Base-by-base conservation (phyloP, 148 eudicot genomes). In the Rhododendron mucronatum region DNA sequence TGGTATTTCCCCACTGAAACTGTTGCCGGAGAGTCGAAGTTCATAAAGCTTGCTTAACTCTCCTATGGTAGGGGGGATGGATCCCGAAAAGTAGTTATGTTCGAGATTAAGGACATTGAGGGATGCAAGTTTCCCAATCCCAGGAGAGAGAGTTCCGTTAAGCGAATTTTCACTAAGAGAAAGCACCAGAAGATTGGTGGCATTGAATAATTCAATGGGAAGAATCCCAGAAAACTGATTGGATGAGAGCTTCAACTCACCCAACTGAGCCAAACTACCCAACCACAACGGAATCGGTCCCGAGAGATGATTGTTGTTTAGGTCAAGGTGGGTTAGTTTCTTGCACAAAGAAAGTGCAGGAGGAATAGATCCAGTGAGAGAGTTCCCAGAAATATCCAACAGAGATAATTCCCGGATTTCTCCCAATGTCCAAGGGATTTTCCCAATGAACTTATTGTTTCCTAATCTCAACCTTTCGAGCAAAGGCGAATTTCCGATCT, bases 381-480 rank as follows among this genome's bases (percentile, higher is more conserved):
- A 91, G 89, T 97, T 97, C 45, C 89, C 85, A 2, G 99, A 97
- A 81, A 97, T 91, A 89, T 97, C 99, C 44, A 97, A 85, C 61
- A 97, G 86, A 12, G 93, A 90, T 0, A 97, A 82, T 67, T 91
- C 88, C 7, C 15, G 81, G 78, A 94, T 86, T 47, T 88, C 80
- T 21, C 99, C 98, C 37, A 97, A 81, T 9, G 92, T 94, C 91
- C 90, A 86, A 13, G 99, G 99, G 45, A 97, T 95, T 77, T 88
- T 78, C 84, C 98, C 99, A 0, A 91, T 87, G 82, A 97, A 93
- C 7, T 84, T 87, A 86, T 97, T 97, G 75, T 50, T 90, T 78
- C 99, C 98, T 76, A 97, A 91, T 76, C 99, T 91, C 53, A 95
- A 61, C 88, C 99, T 93, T 84, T 93, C 93, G 15, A 97, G 95